Percentiles rank a stretch among this genome's conserved stretches.
phyloP scores from a whole-genome alignment of 257 asterid species.

The Echites panduratus region DNA sequence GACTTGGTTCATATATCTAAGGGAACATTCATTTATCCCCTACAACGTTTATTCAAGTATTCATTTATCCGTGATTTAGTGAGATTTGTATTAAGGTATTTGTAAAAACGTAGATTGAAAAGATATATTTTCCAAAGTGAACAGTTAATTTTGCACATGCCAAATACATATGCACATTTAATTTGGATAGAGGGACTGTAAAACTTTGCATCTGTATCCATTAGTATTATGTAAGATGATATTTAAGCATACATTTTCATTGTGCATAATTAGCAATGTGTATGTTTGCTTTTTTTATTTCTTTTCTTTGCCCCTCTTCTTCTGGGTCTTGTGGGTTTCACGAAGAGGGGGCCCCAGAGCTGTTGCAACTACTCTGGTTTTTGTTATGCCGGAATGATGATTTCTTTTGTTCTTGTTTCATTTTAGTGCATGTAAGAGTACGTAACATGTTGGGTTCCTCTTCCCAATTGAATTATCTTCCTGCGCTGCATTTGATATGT shows the following conservation, averaged over 20 bases:
- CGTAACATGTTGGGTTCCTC: no score
- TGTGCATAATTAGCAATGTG: not conserved
- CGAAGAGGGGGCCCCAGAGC: not conserved
- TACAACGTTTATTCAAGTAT: not conserved
- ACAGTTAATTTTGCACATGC: no score
- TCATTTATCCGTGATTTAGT: not conserved
- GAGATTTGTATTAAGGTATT: not conserved
- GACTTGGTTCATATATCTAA: not conserved
- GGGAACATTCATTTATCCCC: not conserved
- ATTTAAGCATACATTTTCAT: not conserved
- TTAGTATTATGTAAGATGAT: not conserved
- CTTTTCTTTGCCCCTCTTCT: not conserved
- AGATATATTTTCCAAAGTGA: no score
- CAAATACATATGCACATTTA: not conserved
- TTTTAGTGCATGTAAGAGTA: not conserved
- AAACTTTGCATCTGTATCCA: not conserved
- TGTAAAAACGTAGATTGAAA: not conserved
- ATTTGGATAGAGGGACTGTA: not conserved
- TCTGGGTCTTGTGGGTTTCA: not conserved
- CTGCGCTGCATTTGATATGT: not conserved
- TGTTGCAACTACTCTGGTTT: not conserved
- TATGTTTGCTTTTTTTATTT: not conserved
- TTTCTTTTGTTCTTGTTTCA: not conserved
- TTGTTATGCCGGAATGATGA: not conserved
- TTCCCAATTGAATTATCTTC: not conserved